Evolutionary conservation across 345 rosid species (phyloP), one percentile per base, ranked within the genome.

Genomic region (Hibiscus trionum): DNA sequence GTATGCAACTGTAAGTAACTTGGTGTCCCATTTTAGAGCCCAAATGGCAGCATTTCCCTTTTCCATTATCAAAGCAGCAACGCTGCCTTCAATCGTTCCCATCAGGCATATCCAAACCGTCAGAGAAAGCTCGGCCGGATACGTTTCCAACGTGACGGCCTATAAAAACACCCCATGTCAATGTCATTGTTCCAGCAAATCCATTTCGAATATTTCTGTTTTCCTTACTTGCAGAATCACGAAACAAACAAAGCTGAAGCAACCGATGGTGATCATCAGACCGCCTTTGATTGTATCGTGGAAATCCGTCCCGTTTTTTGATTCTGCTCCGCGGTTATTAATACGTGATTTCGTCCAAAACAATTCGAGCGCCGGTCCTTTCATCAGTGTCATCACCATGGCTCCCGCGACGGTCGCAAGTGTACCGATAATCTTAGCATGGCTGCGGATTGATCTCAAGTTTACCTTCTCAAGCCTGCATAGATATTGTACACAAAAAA

Each of bases 321-420:
- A 76, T 44, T 61, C 80, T 1, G 73, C 70, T 66, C 71, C 82
- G 9, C 72, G 81, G 71, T 72, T 58, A 0, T 73, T 55, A 0
- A 69, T 60, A 31, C 58, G 61, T 65, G 82, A 90, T 76, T 66
- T 80, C 8, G 90, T 84, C 90, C 91, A 84, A 55, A 89, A 53
- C 35, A 88, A 75, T 5, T 88, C 81, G 0, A 95, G 21, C 11
- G 72, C 31, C 0, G 91, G 93, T 0, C 97, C 99, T 82, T 86
- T 89, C 7, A 88, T 35, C 50, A 89, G 58, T 5, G 97, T 91
- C 98, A 94, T 90, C 42, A 85, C 81, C 97, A 91, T 94, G 26
- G 98, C 96, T 79, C 97, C 99, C 2, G 79, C 88, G 9, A 95
- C 97, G 9, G 97, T 94, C 55, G 88, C 86, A 21, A 85, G 14